phyloP scores from a whole-genome alignment of 176 grass and related monocot species.

The Phragmites australis region DNA sequence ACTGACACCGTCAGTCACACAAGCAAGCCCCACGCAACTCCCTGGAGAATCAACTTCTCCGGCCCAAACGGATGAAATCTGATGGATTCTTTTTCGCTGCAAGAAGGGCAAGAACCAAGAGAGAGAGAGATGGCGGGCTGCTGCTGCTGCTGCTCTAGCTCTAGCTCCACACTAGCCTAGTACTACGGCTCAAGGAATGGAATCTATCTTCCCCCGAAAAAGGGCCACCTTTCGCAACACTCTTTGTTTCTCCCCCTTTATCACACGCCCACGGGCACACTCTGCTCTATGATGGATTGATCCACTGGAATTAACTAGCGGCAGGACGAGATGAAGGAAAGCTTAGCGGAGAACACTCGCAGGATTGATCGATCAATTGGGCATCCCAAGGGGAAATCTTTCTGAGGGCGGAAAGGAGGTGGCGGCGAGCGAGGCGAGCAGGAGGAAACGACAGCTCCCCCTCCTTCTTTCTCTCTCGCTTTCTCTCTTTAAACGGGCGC shows the following conservation, averaged over 20 bases:
- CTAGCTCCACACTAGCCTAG: constrained; percentile 2
- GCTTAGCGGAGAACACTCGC: no score
- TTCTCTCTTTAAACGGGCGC: constrained; percentile 31
- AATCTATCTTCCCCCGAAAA: constrained; percentile 21
- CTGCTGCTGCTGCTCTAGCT: constrained; percentile 3
- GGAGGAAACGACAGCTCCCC: constrained; percentile 31
- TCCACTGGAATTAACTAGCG: not conserved
- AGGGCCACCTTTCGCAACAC: not conserved
- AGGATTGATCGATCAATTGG: not conserved
- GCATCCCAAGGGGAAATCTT: not conserved
- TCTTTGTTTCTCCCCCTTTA: not conserved
- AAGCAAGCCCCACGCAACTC: not conserved
- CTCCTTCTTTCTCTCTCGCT: not conserved
- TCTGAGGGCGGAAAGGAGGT: constrained; percentile 22
- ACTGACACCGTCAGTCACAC: not conserved
- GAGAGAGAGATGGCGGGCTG: not conserved
- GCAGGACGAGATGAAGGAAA: no score
- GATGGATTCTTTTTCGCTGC: not conserved
- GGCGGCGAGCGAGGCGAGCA: not conserved
- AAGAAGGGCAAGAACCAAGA: not conserved
- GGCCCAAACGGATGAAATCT: not conserved
- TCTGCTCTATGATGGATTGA: not conserved
- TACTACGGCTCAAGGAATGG: constrained; percentile 35
- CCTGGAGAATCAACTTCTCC: not conserved
- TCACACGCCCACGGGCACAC: constrained; percentile 1